Evolutionary conservation across 305 asterid genomes (phyloP).

Genomic region (Rubia tinctorum): DNA sequence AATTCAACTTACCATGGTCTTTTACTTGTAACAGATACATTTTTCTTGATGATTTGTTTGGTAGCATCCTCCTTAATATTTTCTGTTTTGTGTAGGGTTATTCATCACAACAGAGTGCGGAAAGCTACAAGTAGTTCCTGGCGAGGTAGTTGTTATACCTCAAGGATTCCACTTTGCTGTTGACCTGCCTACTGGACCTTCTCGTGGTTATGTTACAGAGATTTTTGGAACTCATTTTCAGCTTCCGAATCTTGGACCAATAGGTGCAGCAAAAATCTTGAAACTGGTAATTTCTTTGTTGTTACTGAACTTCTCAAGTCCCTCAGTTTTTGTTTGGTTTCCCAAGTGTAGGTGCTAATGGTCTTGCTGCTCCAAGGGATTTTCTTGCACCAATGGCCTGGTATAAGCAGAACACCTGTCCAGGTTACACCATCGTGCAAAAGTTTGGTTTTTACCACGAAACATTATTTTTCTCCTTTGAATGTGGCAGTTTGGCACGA

Average conservation of each 20-base stretch:
- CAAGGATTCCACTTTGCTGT: conserved; percentile 83
- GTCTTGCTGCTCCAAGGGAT: conserved; percentile 96
- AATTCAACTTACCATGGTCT: background rate
- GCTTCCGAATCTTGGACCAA: conserved; percentile 98
- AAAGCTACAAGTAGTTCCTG: conserved; percentile 70
- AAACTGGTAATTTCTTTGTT: background rate
- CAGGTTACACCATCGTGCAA: conserved; percentile 84
- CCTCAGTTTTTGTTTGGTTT: conserved; percentile 1
- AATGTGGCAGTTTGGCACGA: conserved; percentile 99
- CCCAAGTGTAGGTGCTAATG: conserved; percentile 75
- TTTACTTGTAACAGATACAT: background rate
- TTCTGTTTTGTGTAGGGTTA: conserved; percentile 48
- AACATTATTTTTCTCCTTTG: conserved; percentile 94
- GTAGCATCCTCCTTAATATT: background rate
- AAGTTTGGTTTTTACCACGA: conserved; percentile 91
- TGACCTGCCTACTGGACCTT: conserved; percentile 87
- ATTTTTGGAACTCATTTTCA: conserved; percentile 94
- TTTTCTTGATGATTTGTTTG: conserved; percentile 10
- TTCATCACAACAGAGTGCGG: conserved; percentile 97
- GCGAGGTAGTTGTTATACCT: conserved; percentile 78
- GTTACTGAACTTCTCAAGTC: background rate
- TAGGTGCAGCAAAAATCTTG: conserved; percentile 51
- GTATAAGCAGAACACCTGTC: conserved; percentile 59
- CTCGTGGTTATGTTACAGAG: conserved; percentile 91
- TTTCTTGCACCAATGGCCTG: conserved; percentile 85